A percentile compares a stretch with the other conserved stretches of the same genome.
phyloP scores from a whole-genome alignment of 257 asterid genomes.

The Schizonepeta tenuifolia region DNA sequence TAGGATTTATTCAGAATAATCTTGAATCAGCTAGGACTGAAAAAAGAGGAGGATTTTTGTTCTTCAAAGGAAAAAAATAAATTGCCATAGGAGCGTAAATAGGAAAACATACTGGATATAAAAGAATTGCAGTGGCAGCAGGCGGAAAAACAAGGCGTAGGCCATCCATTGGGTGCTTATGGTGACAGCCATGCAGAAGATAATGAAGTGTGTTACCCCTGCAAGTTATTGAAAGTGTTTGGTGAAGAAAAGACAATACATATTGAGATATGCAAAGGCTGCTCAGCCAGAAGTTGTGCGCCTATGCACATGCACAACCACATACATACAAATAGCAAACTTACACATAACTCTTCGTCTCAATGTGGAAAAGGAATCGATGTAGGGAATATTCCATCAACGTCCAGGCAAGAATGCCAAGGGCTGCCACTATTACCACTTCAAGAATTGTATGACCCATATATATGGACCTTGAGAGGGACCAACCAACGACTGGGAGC shows the following conservation, averaged over 20 bases:
- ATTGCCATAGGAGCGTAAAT: neutral
- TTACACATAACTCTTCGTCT: conserved; percentile 66
- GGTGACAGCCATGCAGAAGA: conserved; percentile 89
- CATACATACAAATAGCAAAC: conserved; percentile 24
- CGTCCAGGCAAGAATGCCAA: conserved; percentile 73
- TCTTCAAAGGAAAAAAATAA: neutral
- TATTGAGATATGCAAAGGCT: neutral
- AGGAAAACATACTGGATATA: conserved; percentile 56
- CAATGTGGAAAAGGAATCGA: conserved; percentile 74
- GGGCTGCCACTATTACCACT: conserved; percentile 41
- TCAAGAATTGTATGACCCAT: conserved; percentile 55
- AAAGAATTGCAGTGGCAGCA: conserved; percentile 64
- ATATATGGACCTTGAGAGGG: conserved; percentile 44
- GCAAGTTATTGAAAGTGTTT: conserved; percentile 30
- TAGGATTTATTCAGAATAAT: neutral
- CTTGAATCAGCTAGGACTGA: neutral
- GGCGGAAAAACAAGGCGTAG: conserved; percentile 89
- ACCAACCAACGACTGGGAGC: conserved; percentile 81
- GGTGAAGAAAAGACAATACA: conserved; percentile 5
- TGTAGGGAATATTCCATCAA: conserved; percentile 73
- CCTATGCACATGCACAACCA: neutral
- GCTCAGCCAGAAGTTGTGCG: neutral
- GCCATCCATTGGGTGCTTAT: conserved; percentile 93
- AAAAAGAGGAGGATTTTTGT: neutral
- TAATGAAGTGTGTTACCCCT: conserved; percentile 87